Conservation (phyloP, 2,329 filamentous ascomycete genomes). For the Bretziella fagacearum region DNA sequence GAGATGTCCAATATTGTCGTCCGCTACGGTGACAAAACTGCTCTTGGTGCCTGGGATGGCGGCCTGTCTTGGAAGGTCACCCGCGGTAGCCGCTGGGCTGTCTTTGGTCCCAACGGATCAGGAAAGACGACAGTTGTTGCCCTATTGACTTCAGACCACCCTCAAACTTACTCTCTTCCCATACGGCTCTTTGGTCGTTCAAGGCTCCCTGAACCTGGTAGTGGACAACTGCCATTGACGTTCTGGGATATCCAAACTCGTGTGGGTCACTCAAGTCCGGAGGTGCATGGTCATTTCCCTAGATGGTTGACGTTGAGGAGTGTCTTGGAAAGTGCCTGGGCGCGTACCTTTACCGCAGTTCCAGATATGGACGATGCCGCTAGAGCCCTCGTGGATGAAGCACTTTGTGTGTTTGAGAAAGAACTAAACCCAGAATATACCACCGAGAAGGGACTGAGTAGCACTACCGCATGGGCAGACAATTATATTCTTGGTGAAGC, state of each 20-base stretch:
- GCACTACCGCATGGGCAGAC: slow-evolving; percentile 41
- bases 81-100: slow-evolving; percentile 72
- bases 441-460: not conserved
- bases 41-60: slow-evolving; percentile 62
- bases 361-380: slow-evolving; percentile 46
- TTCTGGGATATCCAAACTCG: slow-evolving; percentile 84
- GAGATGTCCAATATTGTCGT: slow-evolving; percentile 79
- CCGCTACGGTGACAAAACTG: slow-evolving; percentile 58
- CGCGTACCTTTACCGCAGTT: slow-evolving; percentile 63
- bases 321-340: slow-evolving; percentile 73
- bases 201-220: slow-evolving; percentile 57
- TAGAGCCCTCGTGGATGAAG: slow-evolving; percentile 45
- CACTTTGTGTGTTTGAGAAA: slow-evolving; percentile 57
- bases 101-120: slow-evolving; percentile 87
- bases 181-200: slow-evolving; percentile 72
- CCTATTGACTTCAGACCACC: slow-evolving; percentile 87
- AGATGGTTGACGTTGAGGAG: slow-evolving; percentile 54
- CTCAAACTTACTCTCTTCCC: slow-evolving; percentile 79
- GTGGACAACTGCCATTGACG: slow-evolving; percentile 44
- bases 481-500: slow-evolving; percentile 53
- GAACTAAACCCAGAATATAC: slow-evolving; percentile 48
- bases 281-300: slow-evolving; percentile 87
- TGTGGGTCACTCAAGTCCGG: slow-evolving; percentile 84
- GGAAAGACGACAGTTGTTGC: slow-evolving; percentile 92
- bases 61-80: slow-evolving; percentile 73